These are phyloP conservation scores for Penicillium brasilianum DNA, from an alignment of 2,329 filamentous ascomycete species.

Conservation along the genomic window DNA sequence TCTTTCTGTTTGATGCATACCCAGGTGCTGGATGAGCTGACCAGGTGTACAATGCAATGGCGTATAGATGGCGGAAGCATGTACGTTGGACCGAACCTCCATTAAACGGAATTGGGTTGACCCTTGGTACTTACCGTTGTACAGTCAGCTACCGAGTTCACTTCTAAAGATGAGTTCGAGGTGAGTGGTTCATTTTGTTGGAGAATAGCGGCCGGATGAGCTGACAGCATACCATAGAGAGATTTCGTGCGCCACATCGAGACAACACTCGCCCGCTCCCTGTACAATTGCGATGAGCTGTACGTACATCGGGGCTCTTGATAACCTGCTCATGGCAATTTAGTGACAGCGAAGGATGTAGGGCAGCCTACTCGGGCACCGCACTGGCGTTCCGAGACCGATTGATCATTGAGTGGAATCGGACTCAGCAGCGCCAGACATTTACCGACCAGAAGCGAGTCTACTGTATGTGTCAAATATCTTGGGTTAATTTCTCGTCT, in stretches of 20 bases:
- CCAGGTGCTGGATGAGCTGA: conserved; percentile 24
- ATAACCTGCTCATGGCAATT: background rate
- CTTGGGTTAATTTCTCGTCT: background rate
- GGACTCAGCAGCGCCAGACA: conserved; percentile 94
- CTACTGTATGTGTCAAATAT: conserved; percentile 66
- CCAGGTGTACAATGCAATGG: background rate
- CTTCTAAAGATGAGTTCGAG: conserved; percentile 78
- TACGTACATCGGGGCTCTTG: conserved; percentile 36
- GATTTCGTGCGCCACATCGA: conserved; percentile 94
- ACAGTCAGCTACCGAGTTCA: conserved; percentile 71
- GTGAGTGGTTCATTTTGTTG: conserved; percentile 34
- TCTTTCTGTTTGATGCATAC: background rate
- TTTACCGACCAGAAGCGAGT: conserved; percentile 88
- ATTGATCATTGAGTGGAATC: conserved; percentile 95
- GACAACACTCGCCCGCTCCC: conserved; percentile 90
- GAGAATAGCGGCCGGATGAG: background rate
- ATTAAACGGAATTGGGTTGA: background rate
- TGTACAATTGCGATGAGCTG: conserved; percentile 97
- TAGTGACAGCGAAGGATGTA: conserved; percentile 30
- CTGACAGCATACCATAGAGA: conserved; percentile 55
- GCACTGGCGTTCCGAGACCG: conserved; percentile 91
- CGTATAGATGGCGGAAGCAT: conserved; percentile 63
- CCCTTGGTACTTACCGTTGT: conserved; percentile 5
- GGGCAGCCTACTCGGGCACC: conserved; percentile 87
- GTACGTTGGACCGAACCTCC: conserved; percentile 44